A percentile compares a stretch with the other conserved stretches of the same genome.
Conservation (phyloP, 495 filamentous ascomycete species). For the Trypethelium eluteriae region DNA sequence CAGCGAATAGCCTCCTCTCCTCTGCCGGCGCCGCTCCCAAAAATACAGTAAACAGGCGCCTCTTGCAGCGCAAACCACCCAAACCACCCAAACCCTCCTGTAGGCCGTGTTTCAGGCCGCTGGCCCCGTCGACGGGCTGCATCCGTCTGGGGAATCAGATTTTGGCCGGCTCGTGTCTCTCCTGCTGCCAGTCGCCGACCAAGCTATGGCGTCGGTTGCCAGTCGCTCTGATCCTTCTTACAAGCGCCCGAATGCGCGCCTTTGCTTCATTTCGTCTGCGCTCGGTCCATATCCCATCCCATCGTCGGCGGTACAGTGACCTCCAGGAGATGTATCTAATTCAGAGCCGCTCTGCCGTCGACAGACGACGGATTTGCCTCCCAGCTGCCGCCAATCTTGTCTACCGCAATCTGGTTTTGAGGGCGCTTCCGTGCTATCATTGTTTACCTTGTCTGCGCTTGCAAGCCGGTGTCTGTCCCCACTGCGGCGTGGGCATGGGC, state of each 20-base stretch:
- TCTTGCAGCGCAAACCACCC: neutral
- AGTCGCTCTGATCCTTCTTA: slow-evolving; percentile 3
- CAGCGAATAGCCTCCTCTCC: neutral
- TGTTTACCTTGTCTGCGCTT: slow-evolving; percentile 10
- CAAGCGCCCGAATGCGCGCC: slow-evolving; percentile 9
- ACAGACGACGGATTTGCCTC: neutral
- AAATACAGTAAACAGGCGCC: slow-evolving; percentile 12
- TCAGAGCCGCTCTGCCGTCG: slow-evolving; percentile 10
- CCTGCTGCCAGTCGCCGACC: neutral
- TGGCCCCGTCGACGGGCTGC: neutral
- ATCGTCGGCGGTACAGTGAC: neutral
- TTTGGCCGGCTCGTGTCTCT: neutral
- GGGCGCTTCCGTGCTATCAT: slow-evolving; percentile 9
- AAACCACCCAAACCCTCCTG: neutral
- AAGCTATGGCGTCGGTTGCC: neutral
- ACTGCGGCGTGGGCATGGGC: slow-evolving; percentile 8
- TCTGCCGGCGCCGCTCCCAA: neutral
- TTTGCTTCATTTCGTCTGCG: slow-evolving; percentile 7
- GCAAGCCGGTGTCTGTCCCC: slow-evolving; percentile 1
- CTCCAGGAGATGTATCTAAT: neutral
- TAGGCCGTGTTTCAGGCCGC: slow-evolving; percentile 7
- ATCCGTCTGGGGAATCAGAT: slow-evolving; percentile 7
- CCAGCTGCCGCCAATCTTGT: neutral
- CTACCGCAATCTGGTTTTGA: neutral
- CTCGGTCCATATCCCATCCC: neutral